phyloP scores from a whole-genome alignment of 495 filamentous ascomycete species.

The Aspergillus mulundensis region DNA sequence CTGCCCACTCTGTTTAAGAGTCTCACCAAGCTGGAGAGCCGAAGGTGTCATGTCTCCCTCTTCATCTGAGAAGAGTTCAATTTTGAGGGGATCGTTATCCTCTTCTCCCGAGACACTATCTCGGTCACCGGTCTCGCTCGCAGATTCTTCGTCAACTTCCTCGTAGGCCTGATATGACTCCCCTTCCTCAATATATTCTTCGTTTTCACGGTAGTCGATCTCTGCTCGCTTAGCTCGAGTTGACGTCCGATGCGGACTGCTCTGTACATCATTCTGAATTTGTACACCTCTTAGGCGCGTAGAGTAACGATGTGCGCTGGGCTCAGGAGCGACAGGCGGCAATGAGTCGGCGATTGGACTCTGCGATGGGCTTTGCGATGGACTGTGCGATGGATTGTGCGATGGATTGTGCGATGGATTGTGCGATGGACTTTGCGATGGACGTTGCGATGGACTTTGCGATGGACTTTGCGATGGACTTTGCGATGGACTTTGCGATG shows the following conservation, averaged over 20 bases:
- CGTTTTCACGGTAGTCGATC: neutral
- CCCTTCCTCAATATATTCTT: neutral
- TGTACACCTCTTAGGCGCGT: neutral
- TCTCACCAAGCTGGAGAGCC: neutral
- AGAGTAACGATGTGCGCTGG: conserved; percentile 8
- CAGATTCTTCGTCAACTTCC: neutral
- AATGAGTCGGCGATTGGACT: neutral
- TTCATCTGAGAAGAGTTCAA: conserved; percentile 3
- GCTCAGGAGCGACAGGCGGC: neutral
- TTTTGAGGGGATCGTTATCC: neutral
- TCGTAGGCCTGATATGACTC: neutral
- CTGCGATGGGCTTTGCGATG: neutral
- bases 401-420: neutral
- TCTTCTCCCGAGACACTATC: neutral
- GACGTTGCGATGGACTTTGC: neutral
- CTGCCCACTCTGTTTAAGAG: neutral
- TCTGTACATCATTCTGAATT: neutral
- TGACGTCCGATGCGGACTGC: neutral
- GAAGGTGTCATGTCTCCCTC: neutral
- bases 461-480: neutral
- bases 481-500: neutral
- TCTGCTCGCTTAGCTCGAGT: neutral
- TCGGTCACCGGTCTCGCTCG: neutral
- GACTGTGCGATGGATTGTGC: neutral
- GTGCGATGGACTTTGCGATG: neutral